Evolutionary conservation across 2,329 filamentous ascomycete species (phyloP), one percentile per base, ranked within the genome.

Genomic region (Helotiales sp.): DNA sequence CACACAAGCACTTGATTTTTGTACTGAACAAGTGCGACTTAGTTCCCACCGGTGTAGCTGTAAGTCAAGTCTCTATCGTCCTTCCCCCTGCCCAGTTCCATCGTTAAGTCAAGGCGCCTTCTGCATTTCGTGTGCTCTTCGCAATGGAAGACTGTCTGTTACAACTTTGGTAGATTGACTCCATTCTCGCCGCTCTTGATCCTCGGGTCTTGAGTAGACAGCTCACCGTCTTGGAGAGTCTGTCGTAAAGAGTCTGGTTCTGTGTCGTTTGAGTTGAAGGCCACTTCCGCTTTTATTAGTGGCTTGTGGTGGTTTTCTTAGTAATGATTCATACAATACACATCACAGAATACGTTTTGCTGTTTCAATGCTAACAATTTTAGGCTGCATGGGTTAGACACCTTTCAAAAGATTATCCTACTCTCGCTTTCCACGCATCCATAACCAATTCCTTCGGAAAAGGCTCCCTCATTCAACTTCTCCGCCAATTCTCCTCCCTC

Each of bases 221-320:
- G 85, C 84, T 76, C 86, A 85, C 92, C 93, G 94, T 98, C 89
- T 93, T 98, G 96, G 92, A 85, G 83, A 73, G 83, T 86, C 82
- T 83, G 85, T 93, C 91, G 85, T 84, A 89, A 89, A 88, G 76
- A 78, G 76, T 73, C 72, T 74, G 86, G 85, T 86, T 82, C 85
- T 96, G 93, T 90, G 91, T 91, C 90, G 89, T 93, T 91, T 93
- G 95, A 98, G 96, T 98, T 97, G 96, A 98, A 91, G 84, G 84
- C 88, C 89, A 87, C 87, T 88, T 87, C 87, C 85, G 82, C 86
- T 83, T 76, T 79, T 79, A 78, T 79, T 81, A 85, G 85, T 82
- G 80, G 82, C 82, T 81, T 82, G 82, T 94, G 89, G 91, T 88
- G 87, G 87, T 87, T 85, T 92, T 98, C 96, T 97, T 99, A 99